Evolutionary conservation across 805 yeast species (phyloP).

Genomic region (Starmerella vitae): DNA sequence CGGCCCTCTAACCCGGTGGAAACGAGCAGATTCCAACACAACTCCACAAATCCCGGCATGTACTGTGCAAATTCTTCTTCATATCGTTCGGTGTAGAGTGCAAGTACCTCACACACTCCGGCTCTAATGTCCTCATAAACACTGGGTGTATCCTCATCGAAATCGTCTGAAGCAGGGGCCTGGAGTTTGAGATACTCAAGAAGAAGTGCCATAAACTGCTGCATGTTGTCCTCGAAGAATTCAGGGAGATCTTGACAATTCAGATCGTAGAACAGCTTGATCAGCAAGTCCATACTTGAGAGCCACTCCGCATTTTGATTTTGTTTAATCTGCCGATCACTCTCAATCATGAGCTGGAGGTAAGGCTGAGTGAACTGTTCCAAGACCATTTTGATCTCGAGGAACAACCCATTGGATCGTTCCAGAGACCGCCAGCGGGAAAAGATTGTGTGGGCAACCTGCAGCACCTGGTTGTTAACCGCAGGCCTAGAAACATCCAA

Average conservation of each 20-base stretch:
- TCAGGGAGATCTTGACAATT: conserved; percentile 98
- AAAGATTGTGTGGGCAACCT: conserved; percentile 90
- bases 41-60: conserved; percentile 63
- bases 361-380: conserved; percentile 74
- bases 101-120: conserved; percentile 69
- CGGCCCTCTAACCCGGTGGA: conserved; percentile 56
- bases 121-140: conserved; percentile 60
- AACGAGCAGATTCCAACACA: conserved; percentile 66
- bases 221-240: conserved; percentile 84
- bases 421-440: conserved; percentile 93
- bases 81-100: conserved; percentile 76
- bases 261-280: conserved; percentile 80
- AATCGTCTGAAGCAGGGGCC: conserved; percentile 40
- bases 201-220: conserved; percentile 60
- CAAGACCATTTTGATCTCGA: conserved; percentile 76
- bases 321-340: conserved; percentile 51
- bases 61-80: conserved; percentile 80
- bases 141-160: conserved; percentile 55
- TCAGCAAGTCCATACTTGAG: conserved; percentile 39
- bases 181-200: conserved; percentile 61
- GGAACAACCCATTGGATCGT: conserved; percentile 76
- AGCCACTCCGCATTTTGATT: conserved; percentile 32
- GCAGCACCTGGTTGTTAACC: conserved; percentile 69
- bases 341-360: conserved; percentile 44
- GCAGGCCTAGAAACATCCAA: conserved; percentile 42